Conservation (phyloP, 352 stramenopile species). For the Paralagenidium karlingii region DNA sequence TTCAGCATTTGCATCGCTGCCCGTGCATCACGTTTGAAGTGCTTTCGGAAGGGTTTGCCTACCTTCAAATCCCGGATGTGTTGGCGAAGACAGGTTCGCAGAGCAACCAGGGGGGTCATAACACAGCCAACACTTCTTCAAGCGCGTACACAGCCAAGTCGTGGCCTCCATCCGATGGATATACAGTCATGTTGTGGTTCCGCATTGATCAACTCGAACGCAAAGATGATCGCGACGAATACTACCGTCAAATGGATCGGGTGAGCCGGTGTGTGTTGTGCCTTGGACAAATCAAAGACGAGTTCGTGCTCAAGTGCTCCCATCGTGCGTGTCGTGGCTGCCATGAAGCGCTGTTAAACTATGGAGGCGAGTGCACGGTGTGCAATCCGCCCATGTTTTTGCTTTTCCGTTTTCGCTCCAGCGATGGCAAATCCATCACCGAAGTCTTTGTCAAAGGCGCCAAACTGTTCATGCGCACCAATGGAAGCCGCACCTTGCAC, state of each 20-base stretch:
- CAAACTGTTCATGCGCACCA: constrained; percentile 59
- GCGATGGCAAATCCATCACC: constrained; percentile 51
- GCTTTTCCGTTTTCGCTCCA: constrained; percentile 51
- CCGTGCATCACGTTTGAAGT: constrained; percentile 30
- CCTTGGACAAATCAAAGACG: constrained; percentile 21
- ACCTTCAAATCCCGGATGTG: constrained; percentile 58
- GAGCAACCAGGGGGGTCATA: constrained; percentile 1
- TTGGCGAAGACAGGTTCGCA: constrained; percentile 1
- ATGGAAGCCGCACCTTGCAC: constrained; percentile 18
- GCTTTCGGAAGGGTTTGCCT: constrained; percentile 43
- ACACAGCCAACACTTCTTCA: constrained; percentile 10
- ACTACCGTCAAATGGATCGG: constrained; percentile 48
- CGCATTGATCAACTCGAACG: constrained; percentile 35
- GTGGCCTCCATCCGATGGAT: constrained; percentile 52
- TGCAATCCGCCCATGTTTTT: constrained; percentile 69
- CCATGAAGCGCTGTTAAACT: constrained; percentile 33
- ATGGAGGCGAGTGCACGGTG: constrained; percentile 46
- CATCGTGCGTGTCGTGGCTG: constrained; percentile 43
- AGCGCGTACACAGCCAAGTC: constrained; percentile 26
- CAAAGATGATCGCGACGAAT: constrained; percentile 45
- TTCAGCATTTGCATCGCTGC: constrained; percentile 4
- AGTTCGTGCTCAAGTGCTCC: constrained; percentile 52
- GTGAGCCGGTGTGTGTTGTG: constrained; percentile 48
- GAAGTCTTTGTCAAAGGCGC: constrained; percentile 50
- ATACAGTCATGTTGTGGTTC: constrained; percentile 53